phyloP scores from a whole-genome alignment of 768 basidiomycete genomes.

The Russula dissimulans region DNA sequence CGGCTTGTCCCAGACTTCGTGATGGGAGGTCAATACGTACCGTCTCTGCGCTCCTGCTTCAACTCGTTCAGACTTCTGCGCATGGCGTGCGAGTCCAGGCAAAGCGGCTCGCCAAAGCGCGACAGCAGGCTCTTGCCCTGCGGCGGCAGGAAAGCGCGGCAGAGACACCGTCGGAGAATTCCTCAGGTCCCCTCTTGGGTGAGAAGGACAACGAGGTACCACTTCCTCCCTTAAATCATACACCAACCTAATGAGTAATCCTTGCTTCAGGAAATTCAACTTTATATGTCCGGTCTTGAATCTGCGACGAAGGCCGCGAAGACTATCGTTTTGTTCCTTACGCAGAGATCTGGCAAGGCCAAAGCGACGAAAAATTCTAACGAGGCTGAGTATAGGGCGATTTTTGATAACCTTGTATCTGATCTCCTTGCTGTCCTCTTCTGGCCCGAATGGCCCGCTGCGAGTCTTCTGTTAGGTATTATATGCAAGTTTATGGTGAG shows the following conservation, averaged over 20 bases:
- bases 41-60: slow-evolving; percentile 84
- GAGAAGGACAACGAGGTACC: slow-evolving; percentile 59
- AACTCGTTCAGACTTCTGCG: slow-evolving; percentile 93
- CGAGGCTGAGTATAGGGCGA: slow-evolving; percentile 87
- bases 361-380: slow-evolving; percentile 86
- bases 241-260: not conserved
- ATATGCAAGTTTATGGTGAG: slow-evolving; percentile 80
- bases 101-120: slow-evolving; percentile 47
- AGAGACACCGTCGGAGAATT: slow-evolving; percentile 29
- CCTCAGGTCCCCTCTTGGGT: slow-evolving; percentile 47
- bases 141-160: slow-evolving; percentile 53
- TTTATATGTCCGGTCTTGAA: slow-evolving; percentile 67
- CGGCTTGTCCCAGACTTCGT: slow-evolving; percentile 49
- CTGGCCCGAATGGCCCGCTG: slow-evolving; percentile 98
- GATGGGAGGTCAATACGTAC: slow-evolving; percentile 90
- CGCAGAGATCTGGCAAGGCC: slow-evolving; percentile 65
- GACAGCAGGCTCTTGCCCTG: slow-evolving; percentile 52
- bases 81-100: slow-evolving; percentile 77
- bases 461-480: slow-evolving; percentile 69
- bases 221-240: not conserved
- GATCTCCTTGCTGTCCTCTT: slow-evolving; percentile 84
- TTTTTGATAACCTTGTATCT: slow-evolving; percentile 84
- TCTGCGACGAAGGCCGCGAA: slow-evolving; percentile 79
- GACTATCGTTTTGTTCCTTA: slow-evolving; percentile 45
- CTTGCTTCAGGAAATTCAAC: slow-evolving; percentile 44